Evolutionary conservation across 768 basidiomycete species (phyloP).

Genomic region (Tephrocybe sp.): DNA sequence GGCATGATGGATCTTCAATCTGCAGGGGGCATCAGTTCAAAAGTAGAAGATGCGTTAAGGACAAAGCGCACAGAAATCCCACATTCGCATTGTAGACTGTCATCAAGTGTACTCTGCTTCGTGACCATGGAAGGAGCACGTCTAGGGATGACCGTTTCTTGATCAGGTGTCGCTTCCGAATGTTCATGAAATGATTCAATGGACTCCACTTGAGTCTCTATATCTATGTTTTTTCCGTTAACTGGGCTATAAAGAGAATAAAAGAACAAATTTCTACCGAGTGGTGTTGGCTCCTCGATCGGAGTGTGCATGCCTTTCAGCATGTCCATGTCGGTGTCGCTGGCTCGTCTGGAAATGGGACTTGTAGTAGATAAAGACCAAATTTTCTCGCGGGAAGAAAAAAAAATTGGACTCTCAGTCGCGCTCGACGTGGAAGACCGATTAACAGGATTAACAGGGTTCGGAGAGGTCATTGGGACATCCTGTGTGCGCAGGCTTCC

Average conservation of each 20-base stretch:
- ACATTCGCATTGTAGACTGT: conserved; percentile 66
- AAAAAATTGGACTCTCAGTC: conserved; percentile 5
- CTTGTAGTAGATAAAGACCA: conserved; percentile 14
- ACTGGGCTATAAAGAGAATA: not conserved
- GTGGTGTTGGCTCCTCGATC: conserved; percentile 42
- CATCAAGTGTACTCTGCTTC: conserved; percentile 26
- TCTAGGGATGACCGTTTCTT: conserved; percentile 15
- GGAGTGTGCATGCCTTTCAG: conserved; percentile 25
- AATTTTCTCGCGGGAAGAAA: conserved; percentile 1
- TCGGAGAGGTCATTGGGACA: conserved; percentile 5
- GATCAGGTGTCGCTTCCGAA: conserved; percentile 9
- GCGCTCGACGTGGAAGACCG: conserved; percentile 4
- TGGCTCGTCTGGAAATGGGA: conserved; percentile 12
- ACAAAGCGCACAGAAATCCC: conserved; percentile 42
- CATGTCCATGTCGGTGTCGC: conserved; percentile 38
- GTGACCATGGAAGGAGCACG: not conserved
- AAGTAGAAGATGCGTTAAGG: not conserved
- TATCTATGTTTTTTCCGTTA: conserved; percentile 23
- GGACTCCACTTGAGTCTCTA: conserved; percentile 41
- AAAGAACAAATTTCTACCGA: conserved; percentile 31
- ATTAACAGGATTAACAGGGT: conserved; percentile 4
- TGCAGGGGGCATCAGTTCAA: conserved; percentile 21
- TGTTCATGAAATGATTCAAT: conserved; percentile 36
- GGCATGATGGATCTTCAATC: conserved; percentile 54
- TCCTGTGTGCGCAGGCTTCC: conserved; percentile 12